Percentiles rank a stretch among this genome's conserved stretches.
These are phyloP conservation scores for Lactifluus rugatus DNA, from an alignment of 768 basidiomycete species.

Conservation along the genomic window DNA sequence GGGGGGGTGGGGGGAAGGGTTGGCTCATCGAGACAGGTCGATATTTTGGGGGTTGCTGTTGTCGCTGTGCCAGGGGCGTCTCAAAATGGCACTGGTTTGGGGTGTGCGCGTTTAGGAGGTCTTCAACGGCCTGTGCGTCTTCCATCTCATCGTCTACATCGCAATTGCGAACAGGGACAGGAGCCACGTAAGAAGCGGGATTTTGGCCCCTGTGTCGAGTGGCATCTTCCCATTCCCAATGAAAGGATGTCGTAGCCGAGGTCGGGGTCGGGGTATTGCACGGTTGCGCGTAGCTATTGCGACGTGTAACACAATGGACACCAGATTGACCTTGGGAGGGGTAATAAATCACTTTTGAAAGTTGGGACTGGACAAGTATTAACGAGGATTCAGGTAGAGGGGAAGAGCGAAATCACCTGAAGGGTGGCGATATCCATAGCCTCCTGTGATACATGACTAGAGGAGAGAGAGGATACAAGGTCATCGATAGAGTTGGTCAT, in stretches of 20 bases:
- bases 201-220: constrained; percentile 1
- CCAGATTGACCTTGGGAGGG: constrained; percentile 25
- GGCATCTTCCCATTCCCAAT: constrained; percentile 23
- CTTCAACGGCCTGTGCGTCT: constrained; percentile 38
- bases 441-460: constrained; percentile 44
- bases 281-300: constrained; percentile 30
- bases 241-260: constrained; percentile 25
- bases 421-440: constrained; percentile 41
- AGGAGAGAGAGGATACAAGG: constrained; percentile 38
- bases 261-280: constrained; percentile 33
- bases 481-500: constrained; percentile 44
- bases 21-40: constrained; percentile 2
- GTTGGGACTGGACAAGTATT: constrained; percentile 31
- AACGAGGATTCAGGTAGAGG: not conserved
- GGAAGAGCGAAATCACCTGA: constrained; percentile 29
- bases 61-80: constrained; percentile 5
- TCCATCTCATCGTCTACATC: constrained; percentile 32
- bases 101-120: constrained; percentile 32
- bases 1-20: constrained; percentile 10
- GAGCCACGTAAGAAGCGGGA: constrained; percentile 2
- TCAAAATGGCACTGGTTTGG: constrained; percentile 14
- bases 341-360: constrained; percentile 34
- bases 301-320: constrained; percentile 23
- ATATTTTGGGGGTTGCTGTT: constrained; percentile 12
- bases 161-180: constrained; percentile 22